Base-by-base conservation (phyloP, 345 rosid species). In the Eucalyptus brandiana region DNA sequence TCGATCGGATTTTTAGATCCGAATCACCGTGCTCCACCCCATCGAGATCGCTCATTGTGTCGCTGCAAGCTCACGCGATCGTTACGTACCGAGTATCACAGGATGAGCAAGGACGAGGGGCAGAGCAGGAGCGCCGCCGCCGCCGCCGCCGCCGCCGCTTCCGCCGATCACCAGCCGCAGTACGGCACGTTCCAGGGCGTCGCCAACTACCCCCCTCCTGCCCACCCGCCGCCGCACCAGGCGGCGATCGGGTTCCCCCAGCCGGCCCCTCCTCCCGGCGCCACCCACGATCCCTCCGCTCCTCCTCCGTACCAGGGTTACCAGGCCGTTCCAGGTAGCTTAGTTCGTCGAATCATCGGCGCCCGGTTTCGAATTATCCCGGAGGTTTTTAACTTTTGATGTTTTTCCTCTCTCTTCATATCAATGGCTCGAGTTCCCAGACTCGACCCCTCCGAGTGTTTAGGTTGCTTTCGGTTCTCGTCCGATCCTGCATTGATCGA, bases 171-270 rank as follows among this genome's bases (percentile, higher is more conserved):
- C 86, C 76, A 24, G 65, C 90, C 86, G 11, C 98, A 96, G 49
- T 98, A 98, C 91, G 99, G 98, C 23, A 97, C 99, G 12, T 98
- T 98, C 92, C 99, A 98, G 92, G 99, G 99, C 85, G 99, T 97
- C 51, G 96, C 98, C 88, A 97, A 96, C 91, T 98, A 94, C 92
- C 98, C 99, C 13, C 96, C 97, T 53, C 95, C 96, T 76, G 94
- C 80, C 13, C 95, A 91, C 24, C 95, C 94, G 65, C 65, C 65
- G 62, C 37, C 92, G 50, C 98, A 40, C 13, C n/a, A 24, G 69
- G 47, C 97, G 18, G 95, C 92, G 44, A 89, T 94, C 49, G 99
- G 98, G 7, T 96, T 97, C 89, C 98, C 99, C 91, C 98, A 96
- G 91, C 99, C 99, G 16, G 94, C 92, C 12, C 93, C 99, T 4